These are phyloP conservation scores for Zarea fungicola DNA, from an alignment of 2,329 filamentous ascomycete species.

Conservation along the genomic window DNA sequence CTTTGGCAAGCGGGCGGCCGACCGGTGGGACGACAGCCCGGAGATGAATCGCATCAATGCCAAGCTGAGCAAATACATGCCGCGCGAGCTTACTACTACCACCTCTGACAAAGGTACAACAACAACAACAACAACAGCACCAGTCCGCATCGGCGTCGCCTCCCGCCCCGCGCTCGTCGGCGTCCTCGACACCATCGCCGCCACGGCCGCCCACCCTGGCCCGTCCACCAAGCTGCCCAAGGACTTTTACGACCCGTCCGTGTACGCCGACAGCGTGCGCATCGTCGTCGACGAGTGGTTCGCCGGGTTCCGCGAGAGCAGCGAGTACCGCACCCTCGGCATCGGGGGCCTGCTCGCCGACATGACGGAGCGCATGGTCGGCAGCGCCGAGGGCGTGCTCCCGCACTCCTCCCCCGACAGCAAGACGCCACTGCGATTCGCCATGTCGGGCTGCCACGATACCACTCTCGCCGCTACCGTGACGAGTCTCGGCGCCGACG, in stretches of 20 bases:
- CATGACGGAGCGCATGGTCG: conserved; percentile 69
- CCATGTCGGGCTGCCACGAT: conserved; percentile 83
- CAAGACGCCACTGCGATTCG: conserved; percentile 58
- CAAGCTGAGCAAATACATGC: conserved; percentile 81
- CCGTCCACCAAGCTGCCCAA: conserved; percentile 70
- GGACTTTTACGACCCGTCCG: conserved; percentile 80
- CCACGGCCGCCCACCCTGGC: conserved; percentile 67
- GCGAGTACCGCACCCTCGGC: conserved; percentile 83
- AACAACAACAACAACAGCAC: conserved; percentile 24
- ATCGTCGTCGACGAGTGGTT: conserved; percentile 93
- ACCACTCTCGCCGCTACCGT: conserved; percentile 82
- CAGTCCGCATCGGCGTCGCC: conserved; percentile 74
- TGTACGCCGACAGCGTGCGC: conserved; percentile 62
- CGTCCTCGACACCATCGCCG: conserved; percentile 91
- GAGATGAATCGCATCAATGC: conserved; percentile 82
- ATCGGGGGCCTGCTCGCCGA: conserved; percentile 84
- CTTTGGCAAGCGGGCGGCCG: conserved; percentile 66
- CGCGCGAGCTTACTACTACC: conserved; percentile 46
- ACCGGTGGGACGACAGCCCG: conserved; percentile 67
- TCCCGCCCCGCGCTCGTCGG: conserved; percentile 78
- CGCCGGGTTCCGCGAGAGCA: conserved; percentile 73
- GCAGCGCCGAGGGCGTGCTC: conserved; percentile 44
- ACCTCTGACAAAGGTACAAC: no score
- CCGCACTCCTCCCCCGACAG: not conserved
- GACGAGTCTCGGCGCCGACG: conserved; percentile 72